Base-by-base conservation (phyloP, 2,329 filamentous ascomycete species). In the Talaromyces verruculosus region DNA sequence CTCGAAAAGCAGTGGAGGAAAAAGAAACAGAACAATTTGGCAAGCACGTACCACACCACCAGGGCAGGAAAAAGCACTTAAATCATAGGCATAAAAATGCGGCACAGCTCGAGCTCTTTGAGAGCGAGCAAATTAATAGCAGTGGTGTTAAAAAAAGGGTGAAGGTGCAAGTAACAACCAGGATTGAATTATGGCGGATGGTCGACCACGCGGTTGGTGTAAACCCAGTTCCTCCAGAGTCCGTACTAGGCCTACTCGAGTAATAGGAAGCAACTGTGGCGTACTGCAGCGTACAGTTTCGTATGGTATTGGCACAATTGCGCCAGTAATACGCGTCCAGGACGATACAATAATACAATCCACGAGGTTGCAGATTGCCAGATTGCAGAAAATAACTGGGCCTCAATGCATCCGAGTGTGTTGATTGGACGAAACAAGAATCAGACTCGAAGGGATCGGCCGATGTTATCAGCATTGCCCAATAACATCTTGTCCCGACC, bases 121-220 rank as follows among this genome's bases (percentile, higher is more conserved):
- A 35, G 28, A 8, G 19, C 6, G 49, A n/a, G 49, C 28, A 8
- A 10, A 35, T 35, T 57, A 37, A 37, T 57, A 57, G 51, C 13
- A 7, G 30, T 57, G 30, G 30, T 57, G 28, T 22, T 57, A 57
- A 57, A 57, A 57, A 57, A 57, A 57, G 30, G 53, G 30, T 37
- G 33, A 37, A 57, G 8, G n/a, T 57, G 53, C 33, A 37, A 37
- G n/a, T 19, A 37, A 22, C 30, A 39, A 15, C 53, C 11, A 22
- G n/a, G 33, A 39, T 22, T 35, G 30, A 10, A 10, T 57, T 25
- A 0, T 15, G 25, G 22, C 22, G 30, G 6, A 19, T 35, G 30
- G 33, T 22, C 30, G 30, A 22, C 25, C 53, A 39, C 33, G 30
- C 30, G 51, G 51, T 10, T 35, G 10, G 30, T 19, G 11, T n/a